Conservation (phyloP, 768 basidiomycete genomes). For the Hygrophoropsis aurantiaca region DNA sequence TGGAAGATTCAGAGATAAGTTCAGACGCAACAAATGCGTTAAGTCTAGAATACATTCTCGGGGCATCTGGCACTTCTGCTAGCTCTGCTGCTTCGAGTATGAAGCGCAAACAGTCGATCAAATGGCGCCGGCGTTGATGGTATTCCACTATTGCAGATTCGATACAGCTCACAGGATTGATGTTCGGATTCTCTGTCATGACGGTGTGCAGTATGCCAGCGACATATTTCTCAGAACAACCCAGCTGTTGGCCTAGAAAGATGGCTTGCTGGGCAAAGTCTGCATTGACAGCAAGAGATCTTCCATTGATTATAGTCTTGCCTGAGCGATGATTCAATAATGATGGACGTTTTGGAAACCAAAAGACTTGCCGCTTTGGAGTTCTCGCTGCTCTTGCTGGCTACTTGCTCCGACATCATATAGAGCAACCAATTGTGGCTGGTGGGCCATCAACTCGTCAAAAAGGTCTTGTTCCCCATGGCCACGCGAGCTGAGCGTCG, state of each 20-base stretch:
- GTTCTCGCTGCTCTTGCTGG: conserved; percentile 64
- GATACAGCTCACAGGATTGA: conserved; percentile 52
- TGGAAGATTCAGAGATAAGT: conserved; percentile 42
- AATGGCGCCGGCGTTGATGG: conserved; percentile 66
- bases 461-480: conserved; percentile 74
- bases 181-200: conserved; percentile 64
- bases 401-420: conserved; percentile 66
- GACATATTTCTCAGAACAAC: conserved; percentile 78
- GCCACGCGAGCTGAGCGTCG: conserved; percentile 45
- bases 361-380: conserved; percentile 55
- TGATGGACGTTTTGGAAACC: conserved; percentile 35
- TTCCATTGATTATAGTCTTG: conserved; percentile 61
- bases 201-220: conserved; percentile 68
- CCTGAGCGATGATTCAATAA: conserved; percentile 40
- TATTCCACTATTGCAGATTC: conserved; percentile 68
- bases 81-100: conserved; percentile 63
- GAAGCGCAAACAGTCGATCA: conserved; percentile 69
- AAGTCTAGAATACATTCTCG: conserved; percentile 51
- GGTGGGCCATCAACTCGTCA: conserved; percentile 69
- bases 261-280: conserved; percentile 78
- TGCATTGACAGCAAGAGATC: conserved; percentile 68
- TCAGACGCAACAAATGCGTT: conserved; percentile 55
- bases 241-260: conserved; percentile 79
- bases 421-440: conserved; percentile 58
- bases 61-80: conserved; percentile 43